Base-by-base conservation (phyloP, 371 early-diverging fungal genomes). In the Mortierella sp. region DNA sequence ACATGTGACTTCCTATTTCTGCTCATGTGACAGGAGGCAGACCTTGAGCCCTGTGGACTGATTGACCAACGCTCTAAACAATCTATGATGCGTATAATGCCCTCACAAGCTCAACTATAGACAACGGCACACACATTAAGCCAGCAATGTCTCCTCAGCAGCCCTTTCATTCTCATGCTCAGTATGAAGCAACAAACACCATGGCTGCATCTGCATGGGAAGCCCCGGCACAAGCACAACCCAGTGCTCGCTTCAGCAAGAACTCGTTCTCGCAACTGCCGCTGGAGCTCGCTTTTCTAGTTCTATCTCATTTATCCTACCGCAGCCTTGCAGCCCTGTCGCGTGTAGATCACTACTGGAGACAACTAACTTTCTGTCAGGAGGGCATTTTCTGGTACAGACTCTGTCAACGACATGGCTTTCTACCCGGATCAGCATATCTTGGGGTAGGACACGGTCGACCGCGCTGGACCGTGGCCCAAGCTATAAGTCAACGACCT, bases 311-410 rank as follows among this genome's bases (percentile, higher is more conserved):
- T 19, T 39, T 75, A 2, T 60, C 65, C 3, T 75, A 75, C 48
- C 60, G 70, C 30, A 30, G 53, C 34, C 65, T 75, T 21, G 56
- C 43, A 4, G 51, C 70, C 26, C 24, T 75, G 42, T 55, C 76
- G 2, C 50, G 60, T 1, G 70, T 69, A 5, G 53, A 68, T 41
- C 76, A 34, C 17, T 64, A 75, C 58, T 75, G 76, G 76, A 24
- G 76, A 48, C 31, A 49, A 1, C 61, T 69, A 41, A 60, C 64
- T n/a, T 56, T 64, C 31, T 65, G 69, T 50, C 64, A 69, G 24
- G 76, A 68, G 42, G 14, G 56, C 11, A 26, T 60, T 27, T 43
- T 75, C 17, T 75, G 76, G 76, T 69, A 75, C 54, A 54, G 55
- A 19, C 58, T 75, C 8, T 69, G 61, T 24, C 56, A 56, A 37